Base-by-base conservation (phyloP, 805 yeast species). In the Hanseniaspora clermontiae region DNA sequence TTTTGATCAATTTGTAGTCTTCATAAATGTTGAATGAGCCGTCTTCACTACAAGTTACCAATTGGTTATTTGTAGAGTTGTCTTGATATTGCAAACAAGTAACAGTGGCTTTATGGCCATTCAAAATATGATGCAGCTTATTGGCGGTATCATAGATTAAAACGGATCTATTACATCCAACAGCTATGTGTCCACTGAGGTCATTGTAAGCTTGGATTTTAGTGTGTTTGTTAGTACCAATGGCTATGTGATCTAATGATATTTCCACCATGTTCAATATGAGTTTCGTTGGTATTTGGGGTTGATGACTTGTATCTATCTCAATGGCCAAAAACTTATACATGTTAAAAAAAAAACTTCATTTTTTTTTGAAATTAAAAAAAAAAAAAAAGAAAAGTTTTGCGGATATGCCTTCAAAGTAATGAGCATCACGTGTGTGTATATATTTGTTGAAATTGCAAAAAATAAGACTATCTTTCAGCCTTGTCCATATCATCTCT, bases 401-500 rank as follows among this genome's bases (percentile, higher is more conserved):
- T 40, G 9, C 45, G 31, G 31, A 42, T 27, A 42, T 42, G 24
- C 5, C 27, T 24, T 24, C 27, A 4, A 24, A 24, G 27, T 24
- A 24, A 24, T 24, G 27, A 24, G 27, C 27, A 5, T 24, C 27
- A 24, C 27, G 27, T 24, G 27, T 24, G 27, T 24, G 3, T 24
- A 24, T 24, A 24, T 24, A 24, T 24, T 24, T 24, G 5, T 24
- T 3, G 5, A 24, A 24, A 4, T 24, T 3, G 5, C 3, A 24
- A 24, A 24, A 24, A 24, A 4, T 19, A 40, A 10, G n/a, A 14
- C 62, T 60, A 68, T 56, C 66, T 64, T 59, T 77, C 77, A 57
- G 70, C 80, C 55, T 68, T 68, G 60, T 77, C 81, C 68, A 72
- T 71, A 58, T 76, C 78, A 57, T 73, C 79, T 45, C 67, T 68